A percentile compares a stretch with the other conserved stretches of the same genome.
Conservation (phyloP, 495 filamentous ascomycete species). For the Oidiodendron maius region DNA sequence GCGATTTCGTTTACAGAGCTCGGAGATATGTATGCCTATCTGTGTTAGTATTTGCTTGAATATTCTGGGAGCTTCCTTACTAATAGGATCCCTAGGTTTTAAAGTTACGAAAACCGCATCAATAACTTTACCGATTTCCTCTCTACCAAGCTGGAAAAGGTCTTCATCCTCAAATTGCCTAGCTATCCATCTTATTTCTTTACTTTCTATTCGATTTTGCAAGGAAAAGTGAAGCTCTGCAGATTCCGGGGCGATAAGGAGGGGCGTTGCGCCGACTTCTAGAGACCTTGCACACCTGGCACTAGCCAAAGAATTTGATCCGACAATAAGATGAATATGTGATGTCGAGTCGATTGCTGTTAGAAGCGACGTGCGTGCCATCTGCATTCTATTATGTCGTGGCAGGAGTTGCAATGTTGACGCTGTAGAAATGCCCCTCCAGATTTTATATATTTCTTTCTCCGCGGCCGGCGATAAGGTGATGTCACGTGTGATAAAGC, state of each 20-base stretch:
- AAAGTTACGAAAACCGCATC: slow-evolving; percentile 89
- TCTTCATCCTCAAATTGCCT: slow-evolving; percentile 69
- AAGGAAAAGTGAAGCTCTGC: slow-evolving; percentile 66
- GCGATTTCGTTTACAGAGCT: slow-evolving; percentile 66
- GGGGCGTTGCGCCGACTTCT: slow-evolving; percentile 79
- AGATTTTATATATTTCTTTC: too few relatives aligned
- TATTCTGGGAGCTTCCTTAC: slow-evolving; percentile 26
- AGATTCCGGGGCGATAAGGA: slow-evolving; percentile 69
- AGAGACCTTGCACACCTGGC: slow-evolving; percentile 75
- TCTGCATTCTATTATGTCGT: not conserved
- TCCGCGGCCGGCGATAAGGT: too few relatives aligned
- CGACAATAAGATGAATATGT: slow-evolving; percentile 82
- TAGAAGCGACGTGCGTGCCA: slow-evolving; percentile 49
- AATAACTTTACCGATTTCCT: slow-evolving; percentile 72
- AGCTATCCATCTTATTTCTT: slow-evolving; percentile 65
- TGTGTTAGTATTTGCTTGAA: not conserved
- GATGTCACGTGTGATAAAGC: too few relatives aligned
- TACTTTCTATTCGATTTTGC: slow-evolving; percentile 63
- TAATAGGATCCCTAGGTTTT: slow-evolving; percentile 44
- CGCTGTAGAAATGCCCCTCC: too few relatives aligned
- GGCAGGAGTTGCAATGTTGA: too few relatives aligned
- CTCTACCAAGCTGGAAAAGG: slow-evolving; percentile 67
- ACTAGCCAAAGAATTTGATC: slow-evolving; percentile 79
- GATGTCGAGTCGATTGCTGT: slow-evolving; percentile 67
- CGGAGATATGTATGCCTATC: slow-evolving; percentile 61